Percentiles rank a stretch among this genome's conserved stretches.
phyloP scores from a whole-genome alignment of 139 green algal species.

The Ettlia oleoabundans region DNA sequence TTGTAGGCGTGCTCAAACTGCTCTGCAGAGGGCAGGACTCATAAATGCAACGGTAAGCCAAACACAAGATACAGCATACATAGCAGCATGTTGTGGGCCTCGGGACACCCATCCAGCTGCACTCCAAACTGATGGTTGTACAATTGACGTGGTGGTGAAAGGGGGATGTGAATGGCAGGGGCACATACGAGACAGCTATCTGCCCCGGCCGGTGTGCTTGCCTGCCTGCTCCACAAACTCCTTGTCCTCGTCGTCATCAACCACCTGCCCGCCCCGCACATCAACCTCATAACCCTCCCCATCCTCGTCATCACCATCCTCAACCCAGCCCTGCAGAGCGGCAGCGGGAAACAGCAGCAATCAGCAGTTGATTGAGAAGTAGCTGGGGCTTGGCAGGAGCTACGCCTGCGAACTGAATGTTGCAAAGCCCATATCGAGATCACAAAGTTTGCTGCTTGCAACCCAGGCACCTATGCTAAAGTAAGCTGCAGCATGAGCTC shows the following conservation, averaged over 20 bases:
- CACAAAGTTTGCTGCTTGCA: too few relatives aligned
- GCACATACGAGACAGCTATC: too few relatives aligned
- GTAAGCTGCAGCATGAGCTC: too few relatives aligned
- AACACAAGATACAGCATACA: neutral
- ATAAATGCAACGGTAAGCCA: neutral
- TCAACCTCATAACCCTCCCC: conserved; percentile 55
- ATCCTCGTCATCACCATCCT: conserved; percentile 39
- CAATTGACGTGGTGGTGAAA: too few relatives aligned
- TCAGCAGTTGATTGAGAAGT: too few relatives aligned
- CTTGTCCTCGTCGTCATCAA: conserved; percentile 85
- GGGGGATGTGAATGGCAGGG: too few relatives aligned
- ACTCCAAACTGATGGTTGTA: too few relatives aligned
- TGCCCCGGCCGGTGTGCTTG: neutral
- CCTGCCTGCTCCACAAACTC: conserved; percentile 67
- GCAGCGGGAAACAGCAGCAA: neutral
- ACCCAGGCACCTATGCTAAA: too few relatives aligned
- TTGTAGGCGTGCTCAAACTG: conserved; percentile 92
- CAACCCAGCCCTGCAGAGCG: conserved; percentile 54
- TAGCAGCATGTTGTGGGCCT: neutral
- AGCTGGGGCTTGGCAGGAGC: too few relatives aligned
- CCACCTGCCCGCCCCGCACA: conserved; percentile 23
- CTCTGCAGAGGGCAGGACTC: conserved; percentile 50
- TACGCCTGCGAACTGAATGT: too few relatives aligned
- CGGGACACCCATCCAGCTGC: too few relatives aligned
- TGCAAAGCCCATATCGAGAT: too few relatives aligned